These are phyloP conservation scores for Rhodomyrtus tomentosa DNA, from an alignment of 345 rosid species.

Conservation along the genomic window DNA sequence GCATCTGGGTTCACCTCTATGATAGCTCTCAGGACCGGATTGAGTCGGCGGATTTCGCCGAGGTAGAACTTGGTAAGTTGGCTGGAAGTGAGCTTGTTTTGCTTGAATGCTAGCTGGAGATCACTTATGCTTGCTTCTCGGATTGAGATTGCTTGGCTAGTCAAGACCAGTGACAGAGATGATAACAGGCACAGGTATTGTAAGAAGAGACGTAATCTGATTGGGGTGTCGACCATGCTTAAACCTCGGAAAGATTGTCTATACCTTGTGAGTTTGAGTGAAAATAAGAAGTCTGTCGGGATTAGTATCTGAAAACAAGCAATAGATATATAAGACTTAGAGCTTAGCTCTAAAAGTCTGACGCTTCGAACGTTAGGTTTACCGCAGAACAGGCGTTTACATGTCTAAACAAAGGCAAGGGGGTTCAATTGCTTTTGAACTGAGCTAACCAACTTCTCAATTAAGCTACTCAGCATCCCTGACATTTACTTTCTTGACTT, in stretches of 20 bases:
- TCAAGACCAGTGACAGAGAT: not conserved
- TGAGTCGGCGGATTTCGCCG: conserved; percentile 11
- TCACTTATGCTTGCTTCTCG: conserved; percentile 26
- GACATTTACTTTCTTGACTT: not conserved
- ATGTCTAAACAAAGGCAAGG: not conserved
- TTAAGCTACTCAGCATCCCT: not conserved
- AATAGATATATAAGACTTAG: not conserved
- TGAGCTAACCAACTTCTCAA: not conserved
- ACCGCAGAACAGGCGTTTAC: not conserved
- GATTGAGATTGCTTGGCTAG: conserved; percentile 1
- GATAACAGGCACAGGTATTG: not conserved
- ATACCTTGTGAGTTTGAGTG: not conserved
- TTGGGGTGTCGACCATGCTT: not conserved
- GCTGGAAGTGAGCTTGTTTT: conserved; percentile 25
- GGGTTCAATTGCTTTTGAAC: not conserved
- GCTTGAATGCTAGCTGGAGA: conserved; percentile 17
- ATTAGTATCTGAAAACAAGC: not conserved
- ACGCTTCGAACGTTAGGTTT: not conserved
- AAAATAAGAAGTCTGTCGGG: not conserved
- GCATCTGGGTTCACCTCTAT: conserved; percentile 37
- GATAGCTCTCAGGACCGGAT: conserved; percentile 18
- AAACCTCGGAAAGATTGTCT: not conserved
- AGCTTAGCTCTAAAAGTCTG: not conserved
- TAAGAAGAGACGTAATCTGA: not conserved
- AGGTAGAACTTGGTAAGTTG: conserved; percentile 22